Percentiles rank a stretch among this genome's conserved stretches.
These are phyloP conservation scores for Candida sanyaensis DNA, from an alignment of 1,139 yeast species.

Conservation along the genomic window DNA sequence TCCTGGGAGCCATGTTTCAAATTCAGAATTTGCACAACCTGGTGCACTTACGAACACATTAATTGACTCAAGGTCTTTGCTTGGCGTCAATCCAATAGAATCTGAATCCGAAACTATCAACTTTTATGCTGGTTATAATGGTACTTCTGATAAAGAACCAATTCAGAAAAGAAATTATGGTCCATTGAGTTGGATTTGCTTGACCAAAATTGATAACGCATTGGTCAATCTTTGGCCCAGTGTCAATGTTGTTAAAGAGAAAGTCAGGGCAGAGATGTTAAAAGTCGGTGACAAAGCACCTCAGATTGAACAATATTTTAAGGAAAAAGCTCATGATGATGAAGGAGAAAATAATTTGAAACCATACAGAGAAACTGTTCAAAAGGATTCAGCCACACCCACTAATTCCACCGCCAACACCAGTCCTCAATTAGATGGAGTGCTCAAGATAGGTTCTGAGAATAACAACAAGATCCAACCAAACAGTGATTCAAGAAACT, in stretches of 20 bases:
- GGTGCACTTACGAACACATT: constrained; percentile 3
- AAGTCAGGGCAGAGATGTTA: constrained; percentile 5
- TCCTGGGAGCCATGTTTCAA: not conserved
- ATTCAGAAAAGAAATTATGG: constrained; percentile 27
- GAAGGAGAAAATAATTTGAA: constrained; percentile 24
- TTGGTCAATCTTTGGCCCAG: constrained; percentile 18
- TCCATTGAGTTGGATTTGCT: constrained; percentile 37
- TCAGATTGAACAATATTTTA: constrained; percentile 13
- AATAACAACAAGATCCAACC: not conserved
- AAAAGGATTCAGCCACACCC: constrained; percentile 4
- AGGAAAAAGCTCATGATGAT: constrained; percentile 16
- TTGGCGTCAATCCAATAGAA: constrained; percentile 16
- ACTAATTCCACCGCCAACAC: not conserved
- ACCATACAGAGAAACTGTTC: constrained; percentile 19
- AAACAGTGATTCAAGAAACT: constrained; percentile 9
- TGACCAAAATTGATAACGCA: constrained; percentile 29
- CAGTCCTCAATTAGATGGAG: not conserved
- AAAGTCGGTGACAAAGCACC: constrained; percentile 6
- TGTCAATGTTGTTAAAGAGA: constrained; percentile 11
- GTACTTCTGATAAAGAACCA: constrained; percentile 27
- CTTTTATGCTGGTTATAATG: constrained; percentile 33
- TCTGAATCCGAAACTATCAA: constrained; percentile 27
- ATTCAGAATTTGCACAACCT: constrained; percentile 2
- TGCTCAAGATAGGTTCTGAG: too few relatives aligned
- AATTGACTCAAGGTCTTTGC: constrained; percentile 6